phyloP scores from a whole-genome alignment of 2,329 filamentous ascomycete species.

The Aspergillus candidus region DNA sequence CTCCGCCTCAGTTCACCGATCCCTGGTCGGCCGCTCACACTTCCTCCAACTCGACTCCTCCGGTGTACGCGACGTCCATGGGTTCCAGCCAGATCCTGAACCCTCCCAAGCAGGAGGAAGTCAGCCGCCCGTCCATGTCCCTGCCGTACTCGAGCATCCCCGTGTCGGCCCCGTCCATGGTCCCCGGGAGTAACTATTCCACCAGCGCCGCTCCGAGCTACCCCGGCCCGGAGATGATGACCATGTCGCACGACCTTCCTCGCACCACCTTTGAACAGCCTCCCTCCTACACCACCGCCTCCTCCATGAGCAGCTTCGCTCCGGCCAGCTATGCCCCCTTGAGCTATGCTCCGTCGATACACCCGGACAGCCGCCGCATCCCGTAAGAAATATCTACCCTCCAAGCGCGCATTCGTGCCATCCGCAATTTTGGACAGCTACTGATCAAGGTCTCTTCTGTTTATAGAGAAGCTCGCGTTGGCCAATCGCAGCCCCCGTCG shows the following conservation, averaged over 20 bases:
- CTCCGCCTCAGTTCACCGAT: conserved; percentile 73
- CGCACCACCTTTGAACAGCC: conserved; percentile 68
- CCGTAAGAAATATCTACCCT: conserved; percentile 59
- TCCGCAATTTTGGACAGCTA: not conserved
- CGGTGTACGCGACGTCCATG: conserved; percentile 53
- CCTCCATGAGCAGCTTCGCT: conserved; percentile 64
- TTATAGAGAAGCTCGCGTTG: conserved; percentile 30
- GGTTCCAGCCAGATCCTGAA: conserved; percentile 55
- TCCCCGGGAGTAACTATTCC: conserved; percentile 60
- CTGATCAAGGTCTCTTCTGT: conserved; percentile 13
- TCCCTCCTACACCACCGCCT: conserved; percentile 60
- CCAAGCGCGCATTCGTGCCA: too few relatives aligned
- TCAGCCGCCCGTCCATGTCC: conserved; percentile 53
- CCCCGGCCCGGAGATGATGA: conserved; percentile 61
- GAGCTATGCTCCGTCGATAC: conserved; percentile 63
- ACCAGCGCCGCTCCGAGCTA: conserved; percentile 50
- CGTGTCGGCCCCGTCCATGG: conserved; percentile 67
- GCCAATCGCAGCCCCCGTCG: conserved; percentile 45
- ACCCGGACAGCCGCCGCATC: conserved; percentile 60
- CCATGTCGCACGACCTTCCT: conserved; percentile 68
- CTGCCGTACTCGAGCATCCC: conserved; percentile 69
- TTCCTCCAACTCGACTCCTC: conserved; percentile 58
- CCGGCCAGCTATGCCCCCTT: conserved; percentile 68
- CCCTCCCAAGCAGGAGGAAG: conserved; percentile 54
- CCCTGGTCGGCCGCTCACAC: conserved; percentile 66